phyloP scores from a whole-genome alignment of 805 yeast species.

The Yarrowia hollandica region DNA sequence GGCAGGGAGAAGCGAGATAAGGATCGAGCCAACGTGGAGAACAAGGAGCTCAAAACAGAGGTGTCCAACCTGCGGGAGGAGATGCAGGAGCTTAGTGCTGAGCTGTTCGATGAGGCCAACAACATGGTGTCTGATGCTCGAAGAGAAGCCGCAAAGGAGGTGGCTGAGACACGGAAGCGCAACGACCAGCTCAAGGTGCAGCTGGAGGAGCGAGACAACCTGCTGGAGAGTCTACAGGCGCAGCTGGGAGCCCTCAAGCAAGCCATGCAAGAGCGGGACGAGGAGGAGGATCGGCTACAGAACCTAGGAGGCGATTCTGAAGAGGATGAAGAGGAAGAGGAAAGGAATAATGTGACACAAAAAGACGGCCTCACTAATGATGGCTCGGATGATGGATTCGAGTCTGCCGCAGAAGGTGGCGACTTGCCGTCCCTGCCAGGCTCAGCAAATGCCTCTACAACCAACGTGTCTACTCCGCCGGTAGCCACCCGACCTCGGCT shows the following conservation, averaged over 20 bases:
- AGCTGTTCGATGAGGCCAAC: slow-evolving; percentile 81
- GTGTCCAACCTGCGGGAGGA: slow-evolving; percentile 68
- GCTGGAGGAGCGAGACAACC: slow-evolving; percentile 69
- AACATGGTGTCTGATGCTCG: slow-evolving; percentile 80
- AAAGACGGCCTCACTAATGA: background rate
- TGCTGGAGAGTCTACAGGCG: slow-evolving; percentile 62
- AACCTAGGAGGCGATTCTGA: background rate
- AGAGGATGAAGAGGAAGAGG: slow-evolving; percentile 3
- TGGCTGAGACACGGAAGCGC: slow-evolving; percentile 52
- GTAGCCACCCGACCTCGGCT: slow-evolving; percentile 7
- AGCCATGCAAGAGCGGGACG: slow-evolving; percentile 60
- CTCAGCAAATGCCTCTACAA: background rate
- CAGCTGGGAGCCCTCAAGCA: slow-evolving; percentile 65
- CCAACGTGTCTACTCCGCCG: slow-evolving; percentile 8
- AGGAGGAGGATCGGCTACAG: slow-evolving; percentile 37
- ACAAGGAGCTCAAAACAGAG: slow-evolving; percentile 47
- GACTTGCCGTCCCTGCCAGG: background rate
- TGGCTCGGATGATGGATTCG: slow-evolving; percentile 8
- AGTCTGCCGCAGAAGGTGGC: slow-evolving; percentile 5
- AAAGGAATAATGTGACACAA: background rate
- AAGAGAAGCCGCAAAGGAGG: slow-evolving; percentile 57
- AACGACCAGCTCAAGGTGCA: slow-evolving; percentile 75
- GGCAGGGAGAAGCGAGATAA: slow-evolving; percentile 35
- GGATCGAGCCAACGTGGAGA: slow-evolving; percentile 30
- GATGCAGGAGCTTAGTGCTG: slow-evolving; percentile 75